Evolutionary conservation across 176 grass and related monocot species (phyloP), one percentile per base, ranked within the genome.

Genomic region (Carex kokanica): DNA sequence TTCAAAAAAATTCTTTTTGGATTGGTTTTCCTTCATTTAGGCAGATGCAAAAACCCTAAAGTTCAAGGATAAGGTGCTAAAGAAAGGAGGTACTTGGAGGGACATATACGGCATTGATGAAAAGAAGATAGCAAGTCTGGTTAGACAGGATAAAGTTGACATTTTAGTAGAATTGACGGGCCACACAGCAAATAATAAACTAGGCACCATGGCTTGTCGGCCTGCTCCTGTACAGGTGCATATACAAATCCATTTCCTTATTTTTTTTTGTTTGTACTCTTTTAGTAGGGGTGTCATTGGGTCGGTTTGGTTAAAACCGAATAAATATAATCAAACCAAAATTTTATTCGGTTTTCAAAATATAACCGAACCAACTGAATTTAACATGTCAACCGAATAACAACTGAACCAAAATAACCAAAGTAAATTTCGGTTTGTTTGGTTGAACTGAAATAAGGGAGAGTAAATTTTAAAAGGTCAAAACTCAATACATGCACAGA

Each of bases 111-210:
- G 96, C 58, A 82, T 95, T 62, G 96, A 95, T 78, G 96, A 99
- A 84, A 95, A 92, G 86, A 95, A 83, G 75, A 89, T 99, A 81
- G 93, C 93, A 78, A 92, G 78, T 81, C 87, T 99, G 70, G 91
- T 93, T 65, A 93, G 96, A 88, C 93, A 99, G 85, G 96, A 99
- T 84, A 91, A 95, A 88, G 88, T 99, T 80, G 96, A 95, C 79
- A 99, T 99, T 90, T 89, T 99, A 86, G 91, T 99, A 85, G 96
- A 99, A 84, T 88, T 99, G 87, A 99, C 96, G 58, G 96, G 96
- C 66, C 96, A 99, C 72, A 99, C 96, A 16, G 96, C 96, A 36
- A 99, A 99, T 80, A 99, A 99, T 80, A 99, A 93, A 71, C 81
- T 99, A 90, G 96, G 96, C 78, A 90, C 90, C 81, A 88, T 99